Conservation (phyloP, 495 filamentous ascomycete species). For the Glarea lozoyensis region DNA sequence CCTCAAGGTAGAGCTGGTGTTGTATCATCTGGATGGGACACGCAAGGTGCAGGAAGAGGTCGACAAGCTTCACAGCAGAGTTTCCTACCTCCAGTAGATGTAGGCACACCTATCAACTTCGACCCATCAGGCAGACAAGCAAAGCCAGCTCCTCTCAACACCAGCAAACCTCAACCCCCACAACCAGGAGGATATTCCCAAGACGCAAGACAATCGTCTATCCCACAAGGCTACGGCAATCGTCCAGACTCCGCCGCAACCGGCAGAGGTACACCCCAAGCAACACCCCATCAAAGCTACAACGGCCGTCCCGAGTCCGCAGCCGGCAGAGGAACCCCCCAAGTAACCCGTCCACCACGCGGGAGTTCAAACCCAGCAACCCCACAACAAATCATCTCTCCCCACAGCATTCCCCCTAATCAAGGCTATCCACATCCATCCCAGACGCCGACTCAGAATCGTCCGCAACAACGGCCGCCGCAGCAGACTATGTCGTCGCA, state of each 20-base stretch:
- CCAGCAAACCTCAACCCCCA: slow-evolving; percentile 14
- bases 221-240: neutral
- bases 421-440: slow-evolving; percentile 1
- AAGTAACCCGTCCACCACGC: slow-evolving; percentile 9
- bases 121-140: slow-evolving; percentile 7
- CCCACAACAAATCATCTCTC: neutral
- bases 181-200: slow-evolving; percentile 8
- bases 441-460: neutral
- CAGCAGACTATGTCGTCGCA: slow-evolving; percentile 5
- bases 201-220: neutral
- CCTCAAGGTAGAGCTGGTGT: slow-evolving; percentile 13
- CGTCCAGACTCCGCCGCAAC: too few species aligned
- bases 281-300: neutral
- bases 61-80: slow-evolving; percentile 7
- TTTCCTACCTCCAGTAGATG: slow-evolving; percentile 8
- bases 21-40: slow-evolving; percentile 29
- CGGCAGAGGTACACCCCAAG: too few species aligned
- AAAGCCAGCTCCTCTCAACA: slow-evolving; percentile 12
- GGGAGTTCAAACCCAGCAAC: slow-evolving; percentile 15
- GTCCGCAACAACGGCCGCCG: neutral
- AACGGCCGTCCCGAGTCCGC: slow-evolving; percentile 4
- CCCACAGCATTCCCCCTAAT: neutral
- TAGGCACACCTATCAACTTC: slow-evolving; percentile 7
- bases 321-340: slow-evolving; percentile 9
- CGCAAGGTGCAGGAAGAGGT: slow-evolving; percentile 32